Evolutionary conservation across 2,329 filamentous ascomycete species (phyloP).

Genomic region (Dactylellina drechsleri): DNA sequence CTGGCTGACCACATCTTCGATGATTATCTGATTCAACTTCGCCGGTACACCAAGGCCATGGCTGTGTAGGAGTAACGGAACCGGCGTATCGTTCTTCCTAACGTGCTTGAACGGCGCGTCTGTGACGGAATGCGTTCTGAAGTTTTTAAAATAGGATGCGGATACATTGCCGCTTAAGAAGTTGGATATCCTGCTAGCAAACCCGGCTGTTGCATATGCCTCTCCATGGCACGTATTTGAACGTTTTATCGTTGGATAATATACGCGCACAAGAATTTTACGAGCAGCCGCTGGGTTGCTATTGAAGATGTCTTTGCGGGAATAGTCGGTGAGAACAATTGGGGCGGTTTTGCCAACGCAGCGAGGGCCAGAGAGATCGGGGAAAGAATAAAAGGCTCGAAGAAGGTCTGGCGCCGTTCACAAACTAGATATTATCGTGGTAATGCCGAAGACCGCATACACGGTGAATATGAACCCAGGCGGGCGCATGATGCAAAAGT

Average conservation of each 20-base stretch:
- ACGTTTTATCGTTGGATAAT: constrained; percentile 30
- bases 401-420: not conserved
- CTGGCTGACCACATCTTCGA: constrained; percentile 27
- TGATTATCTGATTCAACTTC: constrained; percentile 24
- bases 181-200: constrained; percentile 24
- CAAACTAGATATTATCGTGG: not conserved
- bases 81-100: not conserved
- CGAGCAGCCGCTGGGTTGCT: constrained; percentile 7
- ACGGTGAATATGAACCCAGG: not conserved
- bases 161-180: constrained; percentile 26
- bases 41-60: constrained; percentile 15
- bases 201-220: constrained; percentile 28
- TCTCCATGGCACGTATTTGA: constrained; percentile 11
- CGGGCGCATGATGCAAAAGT: not conserved
- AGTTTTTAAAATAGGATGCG: constrained; percentile 28
- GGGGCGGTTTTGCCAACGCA: constrained; percentile 35
- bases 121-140: constrained; percentile 14
- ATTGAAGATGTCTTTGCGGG: constrained; percentile 32
- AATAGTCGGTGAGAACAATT: constrained; percentile 36
- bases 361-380: constrained; percentile 30
- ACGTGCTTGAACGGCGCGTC: constrained; percentile 7
- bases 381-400: constrained; percentile 24
- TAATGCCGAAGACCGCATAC: not conserved
- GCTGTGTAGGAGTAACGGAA: constrained; percentile 10
- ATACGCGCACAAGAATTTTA: constrained; percentile 30